Percentiles rank a stretch among this genome's conserved stretches.
phyloP scores from a whole-genome alignment of 331 rosid genomes.

The Arachis monticola region DNA sequence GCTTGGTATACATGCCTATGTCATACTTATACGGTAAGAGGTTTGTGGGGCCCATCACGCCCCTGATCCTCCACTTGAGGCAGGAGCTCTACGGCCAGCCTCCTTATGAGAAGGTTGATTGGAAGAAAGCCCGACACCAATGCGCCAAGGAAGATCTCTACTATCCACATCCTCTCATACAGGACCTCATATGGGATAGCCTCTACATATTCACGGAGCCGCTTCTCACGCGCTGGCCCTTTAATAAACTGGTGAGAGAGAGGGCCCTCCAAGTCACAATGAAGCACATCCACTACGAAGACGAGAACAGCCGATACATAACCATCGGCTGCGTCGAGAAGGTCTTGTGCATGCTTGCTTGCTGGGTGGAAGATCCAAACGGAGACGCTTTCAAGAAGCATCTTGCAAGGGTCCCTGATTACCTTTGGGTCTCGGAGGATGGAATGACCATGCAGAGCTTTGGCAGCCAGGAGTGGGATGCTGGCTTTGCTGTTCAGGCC shows the following conservation, averaged over 20 bases:
- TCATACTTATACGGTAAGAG: slow-evolving; percentile 71
- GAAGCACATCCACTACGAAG: slow-evolving; percentile 82
- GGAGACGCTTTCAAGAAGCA: slow-evolving; percentile 77
- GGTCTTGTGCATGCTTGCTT: slow-evolving; percentile 67
- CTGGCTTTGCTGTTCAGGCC: slow-evolving; percentile 69
- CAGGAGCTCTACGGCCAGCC: slow-evolving; percentile 55
- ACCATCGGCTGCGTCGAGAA: slow-evolving; percentile 85
- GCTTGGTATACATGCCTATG: slow-evolving; percentile 76
- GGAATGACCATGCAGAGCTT: slow-evolving; percentile 76
- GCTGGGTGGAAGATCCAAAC: slow-evolving; percentile 82
- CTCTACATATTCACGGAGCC: slow-evolving; percentile 66
- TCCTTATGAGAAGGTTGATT: slow-evolving; percentile 51
- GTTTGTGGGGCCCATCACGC: slow-evolving; percentile 71
- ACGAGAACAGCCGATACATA: slow-evolving; percentile 77
- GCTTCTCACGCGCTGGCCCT: slow-evolving; percentile 73
- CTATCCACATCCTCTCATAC: slow-evolving; percentile 72
- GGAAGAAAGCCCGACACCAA: slow-evolving; percentile 52
- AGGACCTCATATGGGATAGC: slow-evolving; percentile 71
- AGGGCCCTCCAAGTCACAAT: slow-evolving; percentile 60
- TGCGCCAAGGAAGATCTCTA: slow-evolving; percentile 76
- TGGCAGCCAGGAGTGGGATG: slow-evolving; percentile 84
- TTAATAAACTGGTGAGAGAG: slow-evolving; percentile 64
- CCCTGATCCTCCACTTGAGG: slow-evolving; percentile 58
- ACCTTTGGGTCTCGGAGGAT: slow-evolving; percentile 74
- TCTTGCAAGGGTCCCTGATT: slow-evolving; percentile 69